These are phyloP conservation scores for Solanum sejunctum DNA, from an alignment of 257 asterid species.

Conservation along the genomic window DNA sequence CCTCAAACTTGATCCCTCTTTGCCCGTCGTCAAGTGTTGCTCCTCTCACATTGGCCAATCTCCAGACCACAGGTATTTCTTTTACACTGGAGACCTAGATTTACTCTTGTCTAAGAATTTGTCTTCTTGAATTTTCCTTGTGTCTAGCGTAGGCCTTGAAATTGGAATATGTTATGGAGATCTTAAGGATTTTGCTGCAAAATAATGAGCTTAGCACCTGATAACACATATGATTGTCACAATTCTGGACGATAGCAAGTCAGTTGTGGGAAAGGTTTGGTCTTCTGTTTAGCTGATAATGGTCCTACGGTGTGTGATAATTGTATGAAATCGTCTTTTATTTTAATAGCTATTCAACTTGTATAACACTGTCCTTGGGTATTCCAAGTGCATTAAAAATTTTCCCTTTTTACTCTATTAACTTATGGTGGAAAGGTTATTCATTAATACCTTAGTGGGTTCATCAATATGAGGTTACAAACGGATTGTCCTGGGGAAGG, in stretches of 20 bases:
- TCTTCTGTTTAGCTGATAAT: neutral
- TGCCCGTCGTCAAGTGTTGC: constrained; percentile 31
- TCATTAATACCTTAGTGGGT: neutral
- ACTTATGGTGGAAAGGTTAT: neutral
- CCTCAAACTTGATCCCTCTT: constrained; percentile 18
- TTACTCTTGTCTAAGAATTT: neutral
- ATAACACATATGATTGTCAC: too few relatives aligned
- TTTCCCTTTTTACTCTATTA: neutral
- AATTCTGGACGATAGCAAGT: neutral
- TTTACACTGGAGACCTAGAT: neutral
- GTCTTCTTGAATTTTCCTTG: neutral
- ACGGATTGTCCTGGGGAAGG: neutral
- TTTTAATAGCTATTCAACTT: neutral
- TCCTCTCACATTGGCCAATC: constrained; percentile 31
- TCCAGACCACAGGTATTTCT: constrained; percentile 47
- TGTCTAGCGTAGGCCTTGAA: neutral
- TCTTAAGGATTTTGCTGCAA: too few relatives aligned
- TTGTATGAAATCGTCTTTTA: neutral
- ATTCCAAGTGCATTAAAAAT: neutral
- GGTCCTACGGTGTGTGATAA: neutral
- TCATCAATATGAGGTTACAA: neutral
- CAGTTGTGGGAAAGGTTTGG: neutral
- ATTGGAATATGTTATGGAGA: neutral
- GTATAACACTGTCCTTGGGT: neutral
- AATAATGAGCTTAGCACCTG: too few relatives aligned